Conservation (phyloP, 495 filamentous ascomycete genomes). For the Cudoniella acicularis region DNA sequence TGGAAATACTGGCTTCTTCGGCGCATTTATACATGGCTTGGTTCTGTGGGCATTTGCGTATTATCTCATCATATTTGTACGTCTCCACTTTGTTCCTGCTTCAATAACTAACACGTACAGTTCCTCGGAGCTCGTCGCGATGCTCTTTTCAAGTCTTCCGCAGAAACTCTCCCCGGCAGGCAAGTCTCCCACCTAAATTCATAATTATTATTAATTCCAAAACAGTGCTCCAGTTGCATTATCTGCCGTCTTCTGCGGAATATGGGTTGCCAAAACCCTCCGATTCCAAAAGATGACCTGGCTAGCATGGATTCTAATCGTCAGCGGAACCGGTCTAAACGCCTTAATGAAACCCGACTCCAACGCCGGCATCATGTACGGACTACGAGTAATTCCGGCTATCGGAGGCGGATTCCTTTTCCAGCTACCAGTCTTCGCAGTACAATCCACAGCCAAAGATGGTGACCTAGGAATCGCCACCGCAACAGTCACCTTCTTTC, state of each 20-base stretch:
- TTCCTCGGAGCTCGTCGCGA: constrained; percentile 32
- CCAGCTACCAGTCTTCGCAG: constrained; percentile 40
- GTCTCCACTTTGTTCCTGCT: constrained; percentile 60
- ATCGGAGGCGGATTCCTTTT: constrained; percentile 51
- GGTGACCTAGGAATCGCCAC: constrained; percentile 52
- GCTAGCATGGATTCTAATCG: constrained; percentile 48
- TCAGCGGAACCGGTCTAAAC: constrained; percentile 43
- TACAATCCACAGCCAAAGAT: constrained; percentile 39
- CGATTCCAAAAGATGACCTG: constrained; percentile 48
- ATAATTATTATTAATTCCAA: no score
- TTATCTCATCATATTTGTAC: constrained; percentile 51
- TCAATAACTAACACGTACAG: constrained; percentile 46
- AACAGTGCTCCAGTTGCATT: constrained; percentile 44
- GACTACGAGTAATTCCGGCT: constrained; percentile 47
- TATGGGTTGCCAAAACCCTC: constrained; percentile 40
- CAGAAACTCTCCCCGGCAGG: constrained; percentile 56
- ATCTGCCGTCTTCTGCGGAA: constrained; percentile 40
- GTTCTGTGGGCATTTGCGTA: constrained; percentile 52
- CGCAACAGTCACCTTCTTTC: constrained; percentile 53
- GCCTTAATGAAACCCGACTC: constrained; percentile 45
- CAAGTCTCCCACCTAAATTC: no score
- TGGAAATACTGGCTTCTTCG: constrained; percentile 31
- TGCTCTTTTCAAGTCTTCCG: constrained; percentile 49
- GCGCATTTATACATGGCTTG: constrained; percentile 46
- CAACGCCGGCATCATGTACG: constrained; percentile 39